Percentiles rank a stretch among this genome's conserved stretches.
Conservation (phyloP, 805 yeast species). For the Vanderwaltozyma tropicalis region DNA sequence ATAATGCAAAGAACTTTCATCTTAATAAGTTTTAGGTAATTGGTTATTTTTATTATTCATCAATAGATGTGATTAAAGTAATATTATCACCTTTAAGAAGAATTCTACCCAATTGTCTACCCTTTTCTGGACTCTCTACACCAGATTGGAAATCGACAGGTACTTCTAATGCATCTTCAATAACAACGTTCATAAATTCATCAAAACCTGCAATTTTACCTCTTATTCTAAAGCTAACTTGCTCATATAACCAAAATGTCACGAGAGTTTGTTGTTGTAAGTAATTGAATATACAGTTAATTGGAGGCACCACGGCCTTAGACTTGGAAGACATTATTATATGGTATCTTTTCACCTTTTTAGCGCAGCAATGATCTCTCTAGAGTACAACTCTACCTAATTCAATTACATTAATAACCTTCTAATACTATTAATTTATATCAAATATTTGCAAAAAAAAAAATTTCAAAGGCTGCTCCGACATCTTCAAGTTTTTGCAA, state of each 20-base stretch:
- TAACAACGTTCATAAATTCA: conserved; percentile 85
- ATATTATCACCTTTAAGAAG: conserved; percentile 91
- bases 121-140: conserved; percentile 13
- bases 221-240: conserved; percentile 61
- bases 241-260: conserved; percentile 84
- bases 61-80: conserved; percentile 47
- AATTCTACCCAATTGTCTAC: conserved; percentile 56
- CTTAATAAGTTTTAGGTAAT: neutral
- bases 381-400: no score
- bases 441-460: no score
- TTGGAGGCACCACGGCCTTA: conserved; percentile 65
- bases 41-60: conserved; percentile 2
- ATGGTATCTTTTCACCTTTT: neutral
- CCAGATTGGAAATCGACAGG: conserved; percentile 37
- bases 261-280: conserved; percentile 75
- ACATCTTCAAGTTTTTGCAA: no score
- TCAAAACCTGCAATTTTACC: conserved; percentile 90
- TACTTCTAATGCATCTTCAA: conserved; percentile 56
- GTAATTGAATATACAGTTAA: conserved; percentile 78
- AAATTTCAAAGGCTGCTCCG: no score
- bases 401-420: no score
- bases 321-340: conserved; percentile 14
- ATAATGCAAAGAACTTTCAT: no score
- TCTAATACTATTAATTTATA: no score
- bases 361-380: no score